Percentiles rank a stretch among this genome's conserved stretches.
phyloP scores from a whole-genome alignment of 2,329 filamentous ascomycete species.

The Pseudogymnoascus sp. region DNA sequence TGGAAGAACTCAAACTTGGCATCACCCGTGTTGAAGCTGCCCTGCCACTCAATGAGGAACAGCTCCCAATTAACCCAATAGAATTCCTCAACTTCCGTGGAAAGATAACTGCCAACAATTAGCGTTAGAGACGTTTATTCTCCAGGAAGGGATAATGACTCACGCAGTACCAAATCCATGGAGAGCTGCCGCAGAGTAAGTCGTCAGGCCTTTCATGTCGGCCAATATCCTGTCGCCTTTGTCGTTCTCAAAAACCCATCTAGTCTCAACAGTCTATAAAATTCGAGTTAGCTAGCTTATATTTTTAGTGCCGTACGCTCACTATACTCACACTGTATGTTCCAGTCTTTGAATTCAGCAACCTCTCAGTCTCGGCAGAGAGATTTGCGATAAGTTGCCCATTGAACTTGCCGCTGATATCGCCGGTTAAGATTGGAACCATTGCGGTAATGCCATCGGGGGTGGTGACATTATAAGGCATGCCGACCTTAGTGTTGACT shows the following conservation, averaged over 20 bases:
- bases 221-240: neutral
- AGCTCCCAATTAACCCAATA: slow-evolving; percentile 1
- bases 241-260: neutral
- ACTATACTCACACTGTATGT: neutral
- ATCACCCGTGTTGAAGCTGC: neutral
- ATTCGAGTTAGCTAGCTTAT: neutral
- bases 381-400: neutral
- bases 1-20: slow-evolving; percentile 3
- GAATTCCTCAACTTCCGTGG: neutral
- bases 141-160: neutral
- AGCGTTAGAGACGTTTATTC: neutral
- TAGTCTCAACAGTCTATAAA: neutral
- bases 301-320: too few relatives aligned
- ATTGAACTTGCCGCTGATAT: neutral
- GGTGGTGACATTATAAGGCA: neutral
- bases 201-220: neutral
- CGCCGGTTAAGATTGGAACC: neutral
- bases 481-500: neutral
- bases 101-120: neutral
- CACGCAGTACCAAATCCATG: slow-evolving; percentile 4
- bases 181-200: neutral
- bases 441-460: neutral
- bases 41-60: neutral
- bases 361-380: slow-evolving; percentile 1
- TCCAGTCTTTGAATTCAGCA: neutral